Evolutionary conservation across 169 alveolate species (phyloP).

Genomic region (Plasmodium blacklocki): DNA sequence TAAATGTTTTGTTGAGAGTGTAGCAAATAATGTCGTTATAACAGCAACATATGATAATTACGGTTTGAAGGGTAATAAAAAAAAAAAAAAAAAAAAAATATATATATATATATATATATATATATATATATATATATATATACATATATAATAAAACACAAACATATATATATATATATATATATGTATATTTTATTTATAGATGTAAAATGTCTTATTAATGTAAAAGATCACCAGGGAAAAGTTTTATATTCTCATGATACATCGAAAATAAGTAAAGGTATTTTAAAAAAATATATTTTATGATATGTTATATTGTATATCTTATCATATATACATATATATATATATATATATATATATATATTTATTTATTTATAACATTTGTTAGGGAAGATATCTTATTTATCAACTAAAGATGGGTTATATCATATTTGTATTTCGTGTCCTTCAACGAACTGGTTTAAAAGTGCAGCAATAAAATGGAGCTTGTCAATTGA

Average conservation of each 20-base stretch:
- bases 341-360: neutral
- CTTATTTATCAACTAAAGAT: slow-evolving; percentile 75
- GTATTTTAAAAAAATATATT: slow-evolving; percentile 2
- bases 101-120: too few relatives aligned
- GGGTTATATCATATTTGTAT: slow-evolving; percentile 80
- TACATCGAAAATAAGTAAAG: slow-evolving; percentile 35
- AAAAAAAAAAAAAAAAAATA: neutral
- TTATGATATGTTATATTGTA: too few relatives aligned
- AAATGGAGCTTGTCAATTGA: slow-evolving; percentile 81
- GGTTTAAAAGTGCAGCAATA: slow-evolving; percentile 80
- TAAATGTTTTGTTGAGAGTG: slow-evolving; percentile 65
- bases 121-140: neutral
- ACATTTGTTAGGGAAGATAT: slow-evolving; percentile 76
- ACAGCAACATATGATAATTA: slow-evolving; percentile 60
- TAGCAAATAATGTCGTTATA: slow-evolving; percentile 33
- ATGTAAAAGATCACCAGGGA: slow-evolving; percentile 27
- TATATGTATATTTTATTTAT: neutral
- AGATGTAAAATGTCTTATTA: slow-evolving; percentile 56
- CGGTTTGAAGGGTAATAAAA: slow-evolving; percentile 33
- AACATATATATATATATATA: neutral
- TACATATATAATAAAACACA: neutral
- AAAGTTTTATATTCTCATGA: slow-evolving; percentile 47
- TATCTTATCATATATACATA: neutral
- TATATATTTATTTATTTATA: neutral
- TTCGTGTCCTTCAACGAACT: slow-evolving; percentile 80